phyloP scores from a whole-genome alignment of 345 rosid species.

The Hibiscus trionum region DNA sequence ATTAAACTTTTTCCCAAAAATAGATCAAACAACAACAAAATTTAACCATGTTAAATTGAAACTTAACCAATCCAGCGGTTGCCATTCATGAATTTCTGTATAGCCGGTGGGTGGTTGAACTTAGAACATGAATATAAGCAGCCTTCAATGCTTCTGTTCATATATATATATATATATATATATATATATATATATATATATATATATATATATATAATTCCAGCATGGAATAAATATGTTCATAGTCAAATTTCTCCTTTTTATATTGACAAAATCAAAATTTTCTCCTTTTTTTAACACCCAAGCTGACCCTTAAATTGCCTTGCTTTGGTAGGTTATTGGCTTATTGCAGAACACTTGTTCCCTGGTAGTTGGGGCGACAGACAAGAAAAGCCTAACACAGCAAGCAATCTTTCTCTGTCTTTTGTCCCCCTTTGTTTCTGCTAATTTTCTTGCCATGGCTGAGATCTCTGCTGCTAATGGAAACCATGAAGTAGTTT shows the following conservation, averaged over 20 bases:
- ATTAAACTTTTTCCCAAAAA: too few species aligned
- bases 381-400: not conserved
- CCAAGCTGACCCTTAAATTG: conserved; percentile 4
- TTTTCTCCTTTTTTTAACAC: not conserved
- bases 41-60: too few species aligned
- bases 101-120: conserved; percentile 29
- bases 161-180: too few species aligned
- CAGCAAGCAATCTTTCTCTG: not conserved
- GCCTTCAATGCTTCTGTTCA: conserved; percentile 16
- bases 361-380: not conserved
- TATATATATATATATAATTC: not conserved
- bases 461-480: conserved; percentile 31
- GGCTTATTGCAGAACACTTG: not conserved
- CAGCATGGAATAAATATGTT: not conserved
- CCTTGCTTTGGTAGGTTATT: not conserved
- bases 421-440: not conserved
- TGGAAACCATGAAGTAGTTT: conserved; percentile 36
- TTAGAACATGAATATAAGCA: conserved; percentile 4
- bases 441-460: conserved; percentile 23
- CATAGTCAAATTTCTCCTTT: not conserved
- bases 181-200: too few species aligned
- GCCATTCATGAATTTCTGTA: conserved; percentile 15
- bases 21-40: too few species aligned
- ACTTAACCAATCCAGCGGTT: not conserved
- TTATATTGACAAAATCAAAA: not conserved